Conservation (phyloP, 108 stramenopile genomes). For the Phaeodactylum tricornutum region DNA sequence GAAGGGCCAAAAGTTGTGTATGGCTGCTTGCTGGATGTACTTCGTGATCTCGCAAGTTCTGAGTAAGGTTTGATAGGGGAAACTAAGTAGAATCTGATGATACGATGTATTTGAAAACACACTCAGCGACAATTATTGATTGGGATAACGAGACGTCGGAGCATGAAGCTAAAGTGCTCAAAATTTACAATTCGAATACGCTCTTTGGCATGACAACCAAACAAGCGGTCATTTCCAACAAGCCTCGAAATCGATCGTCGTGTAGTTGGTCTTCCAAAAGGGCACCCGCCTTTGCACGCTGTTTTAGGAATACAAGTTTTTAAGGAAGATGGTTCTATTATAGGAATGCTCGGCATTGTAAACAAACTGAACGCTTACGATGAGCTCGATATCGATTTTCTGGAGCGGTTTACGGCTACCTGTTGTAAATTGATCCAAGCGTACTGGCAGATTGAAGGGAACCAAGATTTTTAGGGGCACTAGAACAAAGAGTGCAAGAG, state of each 20-base stretch:
- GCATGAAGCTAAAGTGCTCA: conserved; percentile 12
- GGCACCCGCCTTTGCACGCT: conserved; percentile 17
- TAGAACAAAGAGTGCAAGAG: too few relatives aligned
- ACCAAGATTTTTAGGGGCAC: too few relatives aligned
- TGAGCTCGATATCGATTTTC: conserved; percentile 14
- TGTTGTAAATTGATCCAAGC: conserved; percentile 23
- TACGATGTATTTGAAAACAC: conserved; percentile 13
- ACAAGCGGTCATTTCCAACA: conserved; percentile 15
- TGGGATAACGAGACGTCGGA: too few relatives aligned
- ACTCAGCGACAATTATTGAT: conserved; percentile 18
- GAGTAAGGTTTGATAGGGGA: conserved; percentile 26
- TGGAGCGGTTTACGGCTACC: conserved; percentile 19
- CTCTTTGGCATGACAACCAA: conserved; percentile 15
- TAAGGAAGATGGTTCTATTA: conserved; percentile 2
- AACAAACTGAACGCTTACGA: conserved; percentile 17
- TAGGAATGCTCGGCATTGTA: conserved; percentile 23
- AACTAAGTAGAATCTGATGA: conserved; percentile 19
- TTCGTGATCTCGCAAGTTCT: conserved; percentile 12
- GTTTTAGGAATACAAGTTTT: conserved; percentile 21
- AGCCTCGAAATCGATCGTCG: conserved; percentile 3
- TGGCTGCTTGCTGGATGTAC: conserved; percentile 8
- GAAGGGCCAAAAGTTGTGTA: conserved; percentile 8
- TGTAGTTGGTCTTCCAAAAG: conserved; percentile 12
- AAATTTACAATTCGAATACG: conserved; percentile 13
- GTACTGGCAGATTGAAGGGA: conserved; percentile 7